Evolutionary conservation across 345 rosid species (phyloP), one percentile per base, ranked within the genome.

Genomic region (Lepidium didymum): DNA sequence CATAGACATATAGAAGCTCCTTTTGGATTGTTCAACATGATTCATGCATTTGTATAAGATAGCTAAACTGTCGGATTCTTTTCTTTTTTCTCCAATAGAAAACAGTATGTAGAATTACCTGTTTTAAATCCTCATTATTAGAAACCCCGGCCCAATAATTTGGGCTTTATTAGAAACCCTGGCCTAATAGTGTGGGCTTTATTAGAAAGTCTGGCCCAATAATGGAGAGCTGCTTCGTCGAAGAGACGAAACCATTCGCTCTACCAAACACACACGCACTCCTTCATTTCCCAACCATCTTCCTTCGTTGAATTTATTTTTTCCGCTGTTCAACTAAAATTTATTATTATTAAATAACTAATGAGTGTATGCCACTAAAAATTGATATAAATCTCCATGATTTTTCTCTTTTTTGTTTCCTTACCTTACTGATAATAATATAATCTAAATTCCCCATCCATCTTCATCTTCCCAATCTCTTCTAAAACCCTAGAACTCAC

Each of bases 401-500:
- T 34, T 61, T 51, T 42, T 52, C 18, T 36, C 21, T 12, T 10
- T 15, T 14, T 16, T 2, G 34, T 8, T 7, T 50, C 2, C 10
- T 50, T 6, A 14, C 14, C 23, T 68, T 23, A 10, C 9, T 72
- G 69, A 64, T 45, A 45, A 62, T 53, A 64, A 56, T 72, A 55
- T 55, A 21, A 52, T 63, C 46, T 16, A 41, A 66, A 50, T 51
- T 9, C 42, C 56, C 52, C n/a, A 64, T 8, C 47, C 51, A 29
- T 29, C 31, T 29, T 67, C 62, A 27, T 67, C 77, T 58, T 74
- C 73, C 56, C 40, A 56, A 37, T 49, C 78, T 67, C 75, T 75
- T 29, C 49, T 58, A 68, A 79, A 79, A 68, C 82, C 79, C 77
- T 75, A 79, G 80, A 72, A 58, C 70, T 61, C 68, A 33, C 77